Percentiles rank a stretch among this genome's conserved stretches.
phyloP scores from a whole-genome alignment of 2,329 filamentous ascomycete species.

The Pezicula neosporulosa region DNA sequence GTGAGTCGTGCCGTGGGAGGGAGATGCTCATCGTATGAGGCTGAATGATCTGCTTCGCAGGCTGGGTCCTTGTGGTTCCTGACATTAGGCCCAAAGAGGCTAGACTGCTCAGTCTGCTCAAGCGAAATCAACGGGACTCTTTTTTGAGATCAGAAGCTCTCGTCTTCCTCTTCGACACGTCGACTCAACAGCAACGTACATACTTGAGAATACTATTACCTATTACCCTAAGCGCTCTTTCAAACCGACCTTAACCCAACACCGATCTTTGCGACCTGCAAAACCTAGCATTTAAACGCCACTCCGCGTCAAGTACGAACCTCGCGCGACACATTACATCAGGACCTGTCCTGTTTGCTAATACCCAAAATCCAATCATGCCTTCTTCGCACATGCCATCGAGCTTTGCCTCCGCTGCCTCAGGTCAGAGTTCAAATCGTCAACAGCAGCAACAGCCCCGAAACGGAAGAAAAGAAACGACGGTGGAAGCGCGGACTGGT shows the following conservation, averaged over 20 bases:
- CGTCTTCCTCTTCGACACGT: too few species aligned
- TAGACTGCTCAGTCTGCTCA: too few species aligned
- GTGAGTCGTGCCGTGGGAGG: too few species aligned
- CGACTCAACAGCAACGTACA: too few species aligned
- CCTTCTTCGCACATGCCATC: conserved; percentile 69
- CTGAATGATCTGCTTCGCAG: too few species aligned
- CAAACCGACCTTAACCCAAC: too few species aligned
- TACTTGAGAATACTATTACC: not conserved
- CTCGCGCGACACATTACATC: conserved; percentile 1
- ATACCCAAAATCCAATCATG: conserved; percentile 39
- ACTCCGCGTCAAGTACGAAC: conserved; percentile 1
- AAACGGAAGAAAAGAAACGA: conserved; percentile 57
- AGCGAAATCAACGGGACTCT: too few species aligned
- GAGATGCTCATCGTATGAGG: too few species aligned
- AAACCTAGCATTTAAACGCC: not conserved
- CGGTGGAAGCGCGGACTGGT: conserved; percentile 68
- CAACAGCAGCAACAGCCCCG: conserved; percentile 38
- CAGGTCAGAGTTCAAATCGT: conserved; percentile 66
- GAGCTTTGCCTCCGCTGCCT: conserved; percentile 80
- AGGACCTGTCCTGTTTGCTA: not conserved
- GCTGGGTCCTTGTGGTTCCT: too few species aligned
- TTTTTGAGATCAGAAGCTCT: too few species aligned
- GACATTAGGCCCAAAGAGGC: too few species aligned
- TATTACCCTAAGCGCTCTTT: not conserved
- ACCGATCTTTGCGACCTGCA: not conserved